Evolutionary conservation across 1,284 basidiomycete genomes (phyloP).

Genomic region (Inonotus hispidus): DNA sequence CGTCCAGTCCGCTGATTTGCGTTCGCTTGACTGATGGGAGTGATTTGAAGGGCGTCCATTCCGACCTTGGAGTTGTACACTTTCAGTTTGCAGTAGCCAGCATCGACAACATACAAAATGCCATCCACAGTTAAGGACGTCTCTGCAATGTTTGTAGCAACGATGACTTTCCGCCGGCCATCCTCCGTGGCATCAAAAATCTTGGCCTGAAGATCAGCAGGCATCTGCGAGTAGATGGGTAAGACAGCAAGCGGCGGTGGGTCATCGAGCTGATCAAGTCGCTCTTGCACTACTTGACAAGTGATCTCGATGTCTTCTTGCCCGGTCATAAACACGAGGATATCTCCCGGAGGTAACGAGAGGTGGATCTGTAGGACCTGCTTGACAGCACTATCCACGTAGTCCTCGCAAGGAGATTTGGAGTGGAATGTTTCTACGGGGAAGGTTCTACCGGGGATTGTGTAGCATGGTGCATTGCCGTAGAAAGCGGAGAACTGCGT

Average conservation of each 20-base stretch:
- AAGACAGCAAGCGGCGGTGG: slow-evolving; percentile 82
- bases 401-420: slow-evolving; percentile 98
- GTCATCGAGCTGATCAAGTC: slow-evolving; percentile 87
- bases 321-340: slow-evolving; percentile 99
- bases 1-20: slow-evolving; percentile 93
- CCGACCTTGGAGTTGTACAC: slow-evolving; percentile 99
- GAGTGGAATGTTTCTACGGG: slow-evolving; percentile 96
- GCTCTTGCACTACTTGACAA: slow-evolving; percentile 88
- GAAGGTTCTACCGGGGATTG: slow-evolving; percentile 97
- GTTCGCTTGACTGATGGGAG: slow-evolving; percentile 97
- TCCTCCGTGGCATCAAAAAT: slow-evolving; percentile 96
- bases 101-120: slow-evolving; percentile 95
- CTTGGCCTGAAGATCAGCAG: slow-evolving; percentile 96
- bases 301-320: slow-evolving; percentile 99
- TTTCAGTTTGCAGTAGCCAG: slow-evolving; percentile 96
- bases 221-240: slow-evolving; percentile 99
- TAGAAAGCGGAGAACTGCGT: slow-evolving; percentile 89
- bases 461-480: slow-evolving; percentile 91
- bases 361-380: slow-evolving; percentile 96
- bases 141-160: slow-evolving; percentile 99
- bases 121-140: slow-evolving; percentile 97
- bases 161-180: slow-evolving; percentile 93
- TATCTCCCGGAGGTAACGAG: slow-evolving; percentile 90
- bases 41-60: slow-evolving; percentile 99
- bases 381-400: slow-evolving; percentile 97